Conservation (phyloP, 495 filamentous ascomycete species). For the Symbiotaphrina buchneri region DNA sequence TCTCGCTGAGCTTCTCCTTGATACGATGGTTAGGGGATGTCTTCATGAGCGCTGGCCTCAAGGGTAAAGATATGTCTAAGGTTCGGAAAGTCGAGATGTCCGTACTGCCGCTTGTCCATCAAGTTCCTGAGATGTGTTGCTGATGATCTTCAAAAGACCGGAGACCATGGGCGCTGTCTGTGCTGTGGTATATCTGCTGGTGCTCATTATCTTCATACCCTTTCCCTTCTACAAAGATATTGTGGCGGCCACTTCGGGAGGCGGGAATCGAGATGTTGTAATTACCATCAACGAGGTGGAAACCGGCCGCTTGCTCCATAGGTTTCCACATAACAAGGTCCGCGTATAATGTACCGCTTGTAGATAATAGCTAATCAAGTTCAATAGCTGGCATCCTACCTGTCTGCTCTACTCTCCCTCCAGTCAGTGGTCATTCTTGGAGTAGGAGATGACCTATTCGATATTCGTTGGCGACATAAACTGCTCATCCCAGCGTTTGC, state of each 20-base stretch:
- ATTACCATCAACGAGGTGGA: slow-evolving; percentile 41
- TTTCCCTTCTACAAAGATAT: slow-evolving; percentile 98
- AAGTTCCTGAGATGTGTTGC: background rate
- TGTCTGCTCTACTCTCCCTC: slow-evolving; percentile 80
- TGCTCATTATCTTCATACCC: slow-evolving; percentile 76
- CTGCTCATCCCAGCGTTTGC: slow-evolving; percentile 91
- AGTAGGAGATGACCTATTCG: slow-evolving; percentile 88
- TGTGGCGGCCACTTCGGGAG: slow-evolving; percentile 83
- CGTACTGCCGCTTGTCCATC: slow-evolving; percentile 8
- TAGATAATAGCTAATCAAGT: background rate
- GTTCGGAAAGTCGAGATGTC: slow-evolving; percentile 50
- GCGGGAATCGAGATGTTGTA: slow-evolving; percentile 74
- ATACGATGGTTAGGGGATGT: slow-evolving; percentile 87
- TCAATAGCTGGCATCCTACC: slow-evolving; percentile 68
- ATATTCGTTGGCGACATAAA: slow-evolving; percentile 98
- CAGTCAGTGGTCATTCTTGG: slow-evolving; percentile 79
- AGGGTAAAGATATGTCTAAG: slow-evolving; percentile 82
- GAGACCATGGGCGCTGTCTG: slow-evolving; percentile 97
- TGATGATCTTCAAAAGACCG: slow-evolving; percentile 25
- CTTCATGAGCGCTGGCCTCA: slow-evolving; percentile 75
- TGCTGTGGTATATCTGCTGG: slow-evolving; percentile 74
- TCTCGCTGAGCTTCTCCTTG: slow-evolving; percentile 53
- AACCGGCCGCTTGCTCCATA: slow-evolving; percentile 59
- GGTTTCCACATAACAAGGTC: slow-evolving; percentile 88
- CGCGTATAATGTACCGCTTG: background rate